A percentile compares a stretch with the other conserved stretches of the same genome.
phyloP scores from a whole-genome alignment of 2,329 filamentous ascomycete genomes.

The Aspergillus piperis region DNA sequence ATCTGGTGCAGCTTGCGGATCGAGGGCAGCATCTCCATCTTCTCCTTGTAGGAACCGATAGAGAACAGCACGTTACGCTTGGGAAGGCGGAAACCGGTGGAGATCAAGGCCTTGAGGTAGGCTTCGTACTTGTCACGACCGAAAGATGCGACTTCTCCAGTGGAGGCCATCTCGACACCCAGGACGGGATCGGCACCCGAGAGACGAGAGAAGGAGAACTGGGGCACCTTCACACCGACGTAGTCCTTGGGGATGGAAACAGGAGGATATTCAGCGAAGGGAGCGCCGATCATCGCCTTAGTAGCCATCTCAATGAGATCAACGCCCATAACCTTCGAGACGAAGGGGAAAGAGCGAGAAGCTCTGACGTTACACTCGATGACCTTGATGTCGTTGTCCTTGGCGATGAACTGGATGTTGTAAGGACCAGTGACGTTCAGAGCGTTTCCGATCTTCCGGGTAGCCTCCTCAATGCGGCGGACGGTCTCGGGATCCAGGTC shows the following conservation, averaged over 20 bases:
- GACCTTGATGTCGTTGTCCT: constrained; percentile 99
- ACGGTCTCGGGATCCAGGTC: constrained; percentile 90
- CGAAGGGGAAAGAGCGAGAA: constrained; percentile 94
- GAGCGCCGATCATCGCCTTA: constrained; percentile 87
- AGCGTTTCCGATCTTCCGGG: constrained; percentile 88
- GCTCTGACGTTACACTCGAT: constrained; percentile 98
- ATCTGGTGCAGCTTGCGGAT: constrained; percentile 85
- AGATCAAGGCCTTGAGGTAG: constrained; percentile 93
- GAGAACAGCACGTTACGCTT: constrained; percentile 95
- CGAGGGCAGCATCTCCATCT: constrained; percentile 93
- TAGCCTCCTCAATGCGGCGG: constrained; percentile 87
- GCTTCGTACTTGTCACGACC: constrained; percentile 95
- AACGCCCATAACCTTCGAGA: constrained; percentile 97
- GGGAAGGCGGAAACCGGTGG: constrained; percentile 93
- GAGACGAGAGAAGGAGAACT: constrained; percentile 97
- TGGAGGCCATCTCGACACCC: constrained; percentile 98
- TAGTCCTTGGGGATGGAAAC: constrained; percentile 75
- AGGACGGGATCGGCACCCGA: constrained; percentile 94
- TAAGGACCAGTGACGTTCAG: constrained; percentile 95
- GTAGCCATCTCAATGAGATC: constrained; percentile 98
- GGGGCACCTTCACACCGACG: constrained; percentile 95
- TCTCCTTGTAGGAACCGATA: constrained; percentile 96
- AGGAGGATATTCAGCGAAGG: constrained; percentile 78
- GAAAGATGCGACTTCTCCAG: constrained; percentile 96
- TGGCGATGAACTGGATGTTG: constrained; percentile 99